phyloP scores from a whole-genome alignment of 1,139 yeast genomes.

The Groenewaldozyma sp. region DNA sequence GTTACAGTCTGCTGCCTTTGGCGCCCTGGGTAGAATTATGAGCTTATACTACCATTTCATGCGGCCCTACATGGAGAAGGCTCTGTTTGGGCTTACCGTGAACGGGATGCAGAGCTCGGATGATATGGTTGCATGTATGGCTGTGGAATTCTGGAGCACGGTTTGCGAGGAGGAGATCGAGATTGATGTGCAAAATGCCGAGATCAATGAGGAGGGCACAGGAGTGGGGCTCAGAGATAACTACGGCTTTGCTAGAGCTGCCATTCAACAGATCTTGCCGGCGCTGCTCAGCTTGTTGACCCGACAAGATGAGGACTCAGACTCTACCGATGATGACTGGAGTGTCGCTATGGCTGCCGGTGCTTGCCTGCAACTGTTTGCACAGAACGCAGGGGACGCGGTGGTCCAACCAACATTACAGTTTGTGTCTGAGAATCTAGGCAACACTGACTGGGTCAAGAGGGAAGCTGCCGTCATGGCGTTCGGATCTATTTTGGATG shows the following conservation, averaged over 20 bases:
- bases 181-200: slow-evolving; percentile 58
- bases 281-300: slow-evolving; percentile 71
- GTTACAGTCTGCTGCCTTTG: slow-evolving; percentile 90
- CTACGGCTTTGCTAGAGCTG: slow-evolving; percentile 73
- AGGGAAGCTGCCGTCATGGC: slow-evolving; percentile 99
- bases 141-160: slow-evolving; percentile 97
- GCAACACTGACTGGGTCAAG: slow-evolving; percentile 61
- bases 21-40: slow-evolving; percentile 91
- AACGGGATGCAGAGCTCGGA: slow-evolving; percentile 82
- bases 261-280: slow-evolving; percentile 79
- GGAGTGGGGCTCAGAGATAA: slow-evolving; percentile 12
- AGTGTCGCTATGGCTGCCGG: slow-evolving; percentile 98
- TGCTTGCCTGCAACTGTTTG: slow-evolving; percentile 88
- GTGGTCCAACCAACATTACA: slow-evolving; percentile 77
- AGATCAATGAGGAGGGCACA: slow-evolving; percentile 33
- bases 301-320: slow-evolving; percentile 83
- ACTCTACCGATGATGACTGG: slow-evolving; percentile 85
- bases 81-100: slow-evolving; percentile 81
- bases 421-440: slow-evolving; percentile 71
- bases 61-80: slow-evolving; percentile 96
- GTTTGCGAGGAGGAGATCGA: slow-evolving; percentile 95
- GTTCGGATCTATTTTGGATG: slow-evolving; percentile 91
- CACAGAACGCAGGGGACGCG: slow-evolving; percentile 78
- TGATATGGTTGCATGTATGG: slow-evolving; percentile 93
- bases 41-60: slow-evolving; percentile 77